Conservation (phyloP, 176 grass and related monocot genomes). For the Canna indica region DNA sequence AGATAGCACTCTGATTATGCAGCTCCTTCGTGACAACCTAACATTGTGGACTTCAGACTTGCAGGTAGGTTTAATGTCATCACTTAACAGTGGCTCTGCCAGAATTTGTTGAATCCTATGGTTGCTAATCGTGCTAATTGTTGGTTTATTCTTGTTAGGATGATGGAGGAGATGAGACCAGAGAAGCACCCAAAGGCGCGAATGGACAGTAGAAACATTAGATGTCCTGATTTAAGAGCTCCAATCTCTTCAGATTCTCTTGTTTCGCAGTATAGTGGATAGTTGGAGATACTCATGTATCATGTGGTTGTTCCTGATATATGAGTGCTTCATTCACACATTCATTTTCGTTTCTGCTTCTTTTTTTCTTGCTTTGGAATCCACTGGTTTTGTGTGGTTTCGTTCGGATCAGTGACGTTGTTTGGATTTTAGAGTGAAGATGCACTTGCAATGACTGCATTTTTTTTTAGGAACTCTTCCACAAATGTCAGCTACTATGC, state of each 20-base stretch:
- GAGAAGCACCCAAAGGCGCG: neutral
- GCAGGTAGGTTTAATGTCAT: neutral
- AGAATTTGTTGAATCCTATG: neutral
- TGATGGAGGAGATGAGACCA: neutral
- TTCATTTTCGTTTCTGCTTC: neutral
- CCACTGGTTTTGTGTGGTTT: neutral
- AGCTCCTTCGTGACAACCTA: constrained; percentile 16
- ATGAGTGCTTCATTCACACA: neutral
- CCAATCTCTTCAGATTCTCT: neutral
- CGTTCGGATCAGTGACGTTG: neutral
- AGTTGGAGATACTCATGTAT: neutral
- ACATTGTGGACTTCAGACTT: constrained; percentile 14
- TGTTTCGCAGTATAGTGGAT: neutral
- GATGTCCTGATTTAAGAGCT: neutral
- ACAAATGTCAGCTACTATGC: no score
- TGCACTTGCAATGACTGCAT: no score
- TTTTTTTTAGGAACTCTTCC: no score
- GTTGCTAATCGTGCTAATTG: neutral
- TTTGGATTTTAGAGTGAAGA: neutral
- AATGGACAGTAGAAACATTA: neutral
- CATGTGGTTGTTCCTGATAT: neutral
- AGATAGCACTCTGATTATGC: constrained; percentile 17
- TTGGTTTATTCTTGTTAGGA: neutral
- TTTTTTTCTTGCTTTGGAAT: neutral
- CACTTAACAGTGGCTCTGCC: neutral